Evolutionary conservation across 2,329 filamentous ascomycete genomes (phyloP).

Genomic region (Colletotrichum coccodes): DNA sequence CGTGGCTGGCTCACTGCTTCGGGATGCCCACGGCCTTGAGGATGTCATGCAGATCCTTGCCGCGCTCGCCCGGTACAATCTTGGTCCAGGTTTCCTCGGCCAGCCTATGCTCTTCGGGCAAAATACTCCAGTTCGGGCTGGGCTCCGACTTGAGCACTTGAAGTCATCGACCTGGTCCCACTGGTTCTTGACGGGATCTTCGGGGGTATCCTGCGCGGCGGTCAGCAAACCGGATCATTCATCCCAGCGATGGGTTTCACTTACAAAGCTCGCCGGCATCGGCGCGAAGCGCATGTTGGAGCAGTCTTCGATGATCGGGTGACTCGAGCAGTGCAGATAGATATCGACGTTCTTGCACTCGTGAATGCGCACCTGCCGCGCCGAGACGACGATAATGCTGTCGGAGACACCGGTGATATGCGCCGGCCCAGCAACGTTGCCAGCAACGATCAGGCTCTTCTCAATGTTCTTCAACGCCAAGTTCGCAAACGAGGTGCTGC

Average conservation of each 20-base stretch:
- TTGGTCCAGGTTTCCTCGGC: slow-evolving; percentile 74
- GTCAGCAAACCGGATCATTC: slow-evolving; percentile 1
- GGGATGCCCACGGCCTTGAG: slow-evolving; percentile 62
- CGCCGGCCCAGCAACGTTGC: slow-evolving; percentile 80
- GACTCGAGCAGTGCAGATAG: slow-evolving; percentile 83
- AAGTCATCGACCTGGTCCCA: slow-evolving; percentile 97
- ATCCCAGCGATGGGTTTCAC: slow-evolving; percentile 47
- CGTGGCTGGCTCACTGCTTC: slow-evolving; percentile 22
- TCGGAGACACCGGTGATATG: slow-evolving; percentile 82
- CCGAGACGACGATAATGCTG: slow-evolving; percentile 80
- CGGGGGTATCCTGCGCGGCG: slow-evolving; percentile 38
- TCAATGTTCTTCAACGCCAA: slow-evolving; percentile 74
- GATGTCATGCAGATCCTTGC: slow-evolving; percentile 72
- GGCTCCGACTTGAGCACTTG: slow-evolving; percentile 89
- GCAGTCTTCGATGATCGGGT: slow-evolving; percentile 96
- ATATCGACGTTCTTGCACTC: slow-evolving; percentile 84
- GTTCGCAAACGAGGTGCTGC: slow-evolving; percentile 74
- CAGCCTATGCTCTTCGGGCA: slow-evolving; percentile 70
- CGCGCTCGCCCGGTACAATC: slow-evolving; percentile 71
- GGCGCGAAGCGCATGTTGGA: slow-evolving; percentile 80
- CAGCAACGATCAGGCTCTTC: slow-evolving; percentile 79
- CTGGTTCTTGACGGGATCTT: slow-evolving; percentile 64
- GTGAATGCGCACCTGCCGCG: slow-evolving; percentile 93
- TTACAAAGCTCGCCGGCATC: slow-evolving; percentile 75
- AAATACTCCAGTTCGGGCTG: slow-evolving; percentile 87